phyloP scores from a whole-genome alignment of 345 rosid species.

The Turritis glabra region DNA sequence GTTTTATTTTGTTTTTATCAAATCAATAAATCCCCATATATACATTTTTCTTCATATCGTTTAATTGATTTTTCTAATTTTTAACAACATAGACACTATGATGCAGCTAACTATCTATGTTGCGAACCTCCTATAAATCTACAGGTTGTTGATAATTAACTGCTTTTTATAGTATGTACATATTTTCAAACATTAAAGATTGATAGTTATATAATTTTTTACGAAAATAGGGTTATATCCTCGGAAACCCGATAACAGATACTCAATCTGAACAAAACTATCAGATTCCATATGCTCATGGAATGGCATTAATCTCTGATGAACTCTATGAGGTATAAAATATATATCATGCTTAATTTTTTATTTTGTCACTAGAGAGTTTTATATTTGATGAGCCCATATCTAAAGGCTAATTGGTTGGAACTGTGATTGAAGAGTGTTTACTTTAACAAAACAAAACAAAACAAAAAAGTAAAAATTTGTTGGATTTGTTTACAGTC shows the following conservation, averaged over 20 bases:
- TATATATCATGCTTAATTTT: not conserved
- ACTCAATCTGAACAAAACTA: slow-evolving; percentile 31
- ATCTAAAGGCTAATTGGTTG: too few relatives aligned
- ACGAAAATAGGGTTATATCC: slow-evolving; percentile 46
- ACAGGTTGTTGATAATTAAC: slow-evolving; percentile 27
- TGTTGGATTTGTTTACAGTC: slow-evolving; percentile 14
- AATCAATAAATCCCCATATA: not conserved
- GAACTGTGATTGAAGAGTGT: too few relatives aligned
- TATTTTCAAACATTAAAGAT: not conserved
- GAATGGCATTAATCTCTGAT: slow-evolving; percentile 55
- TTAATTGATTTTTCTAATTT: not conserved
- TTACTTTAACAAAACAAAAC: too few relatives aligned
- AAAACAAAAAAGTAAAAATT: too few relatives aligned
- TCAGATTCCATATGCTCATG: slow-evolving; percentile 42
- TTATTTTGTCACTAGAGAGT: too few relatives aligned
- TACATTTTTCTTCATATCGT: not conserved
- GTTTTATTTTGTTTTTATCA: not conserved
- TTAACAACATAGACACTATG: not conserved
- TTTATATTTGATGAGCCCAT: too few relatives aligned
- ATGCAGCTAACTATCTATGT: slow-evolving; percentile 10
- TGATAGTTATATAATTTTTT: not conserved
- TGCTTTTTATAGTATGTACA: not conserved
- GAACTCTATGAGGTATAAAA: slow-evolving; percentile 50
- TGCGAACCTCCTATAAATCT: slow-evolving; percentile 39
- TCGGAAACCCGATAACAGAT: slow-evolving; percentile 51